phyloP scores from a whole-genome alignment of 805 yeast genomes.

The Candida xiaguanensis region DNA sequence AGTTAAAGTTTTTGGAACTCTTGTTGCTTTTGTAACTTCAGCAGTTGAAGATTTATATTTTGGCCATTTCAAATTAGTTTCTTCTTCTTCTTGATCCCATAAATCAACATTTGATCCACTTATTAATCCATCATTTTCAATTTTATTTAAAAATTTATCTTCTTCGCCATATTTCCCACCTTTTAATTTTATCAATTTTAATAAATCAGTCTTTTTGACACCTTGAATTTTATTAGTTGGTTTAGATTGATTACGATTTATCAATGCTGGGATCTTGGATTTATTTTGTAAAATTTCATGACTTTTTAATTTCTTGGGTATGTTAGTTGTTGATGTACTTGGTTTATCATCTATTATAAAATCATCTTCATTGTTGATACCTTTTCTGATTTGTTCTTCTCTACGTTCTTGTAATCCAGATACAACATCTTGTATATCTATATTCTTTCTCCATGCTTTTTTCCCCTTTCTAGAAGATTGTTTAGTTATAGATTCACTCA shows the following conservation, averaged over 20 bases:
- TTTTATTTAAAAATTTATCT: conserved; percentile 16
- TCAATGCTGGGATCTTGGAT: conserved; percentile 73
- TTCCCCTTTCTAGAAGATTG: conserved; percentile 91
- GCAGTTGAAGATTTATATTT: conserved; percentile 14
- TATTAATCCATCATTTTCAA: conserved; percentile 64
- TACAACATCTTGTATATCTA: conserved; percentile 80
- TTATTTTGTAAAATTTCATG: conserved; percentile 66
- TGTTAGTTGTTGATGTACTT: conserved; percentile 34
- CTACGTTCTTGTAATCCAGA: conserved; percentile 63
- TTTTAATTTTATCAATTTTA: conserved; percentile 66
- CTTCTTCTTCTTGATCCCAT: conserved; percentile 45
- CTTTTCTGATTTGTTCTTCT: conserved; percentile 55
- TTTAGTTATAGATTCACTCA: conserved; percentile 4
- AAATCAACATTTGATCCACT: conserved; percentile 49
- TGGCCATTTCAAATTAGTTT: conserved; percentile 3
- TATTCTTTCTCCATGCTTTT: conserved; percentile 89
- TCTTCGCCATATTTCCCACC: conserved; percentile 39
- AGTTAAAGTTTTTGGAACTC: conserved; percentile 52
- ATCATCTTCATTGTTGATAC: conserved; percentile 61
- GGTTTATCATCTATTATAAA: conserved; percentile 54
- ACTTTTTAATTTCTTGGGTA: conserved; percentile 48
- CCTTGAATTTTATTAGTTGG: conserved; percentile 44
- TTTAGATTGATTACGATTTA: conserved; percentile 7
- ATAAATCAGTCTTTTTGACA: conserved; percentile 60
- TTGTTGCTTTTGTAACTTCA: conserved; percentile 14